Conservation (phyloP, 2,329 filamentous ascomycete species). For the Talaromyces sp. region DNA sequence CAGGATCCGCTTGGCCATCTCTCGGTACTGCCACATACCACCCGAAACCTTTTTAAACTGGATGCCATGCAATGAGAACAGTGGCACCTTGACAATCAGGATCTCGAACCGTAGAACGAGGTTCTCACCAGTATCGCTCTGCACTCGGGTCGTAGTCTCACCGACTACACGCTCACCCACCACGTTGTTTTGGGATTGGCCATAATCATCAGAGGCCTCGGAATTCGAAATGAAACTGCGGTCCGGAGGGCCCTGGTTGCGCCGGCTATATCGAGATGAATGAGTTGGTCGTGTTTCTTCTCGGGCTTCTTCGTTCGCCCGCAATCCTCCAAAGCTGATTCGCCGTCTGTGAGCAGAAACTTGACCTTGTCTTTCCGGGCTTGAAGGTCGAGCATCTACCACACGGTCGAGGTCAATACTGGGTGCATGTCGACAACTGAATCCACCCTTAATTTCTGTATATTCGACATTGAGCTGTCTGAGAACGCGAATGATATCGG, state of each 20-base stretch:
- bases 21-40: slow-evolving; percentile 98
- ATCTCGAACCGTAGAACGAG: slow-evolving; percentile 91
- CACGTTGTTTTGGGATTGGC: slow-evolving; percentile 43
- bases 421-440: slow-evolving; percentile 80
- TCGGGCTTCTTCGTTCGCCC: slow-evolving; percentile 63
- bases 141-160: slow-evolving; percentile 87
- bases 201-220: slow-evolving; percentile 77
- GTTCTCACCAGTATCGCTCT: slow-evolving; percentile 79
- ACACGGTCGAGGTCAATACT: slow-evolving; percentile 82
- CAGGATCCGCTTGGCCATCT: slow-evolving; percentile 94
- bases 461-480: slow-evolving; percentile 87
- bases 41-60: slow-evolving; percentile 97
- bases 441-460: slow-evolving; percentile 87
- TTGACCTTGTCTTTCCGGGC: slow-evolving; percentile 50
- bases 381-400: slow-evolving; percentile 58
- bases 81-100: slow-evolving; percentile 92
- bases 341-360: slow-evolving; percentile 64
- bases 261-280: slow-evolving; percentile 44
- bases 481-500: slow-evolving; percentile 86
- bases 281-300: slow-evolving; percentile 54
- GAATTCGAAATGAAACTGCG: slow-evolving; percentile 76
- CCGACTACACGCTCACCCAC: slow-evolving; percentile 63
- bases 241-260: slow-evolving; percentile 52
- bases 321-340: slow-evolving; percentile 77
- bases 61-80: slow-evolving; percentile 88